phyloP scores from a whole-genome alignment of 1,284 basidiomycete species.

The Pascua guehoae region DNA sequence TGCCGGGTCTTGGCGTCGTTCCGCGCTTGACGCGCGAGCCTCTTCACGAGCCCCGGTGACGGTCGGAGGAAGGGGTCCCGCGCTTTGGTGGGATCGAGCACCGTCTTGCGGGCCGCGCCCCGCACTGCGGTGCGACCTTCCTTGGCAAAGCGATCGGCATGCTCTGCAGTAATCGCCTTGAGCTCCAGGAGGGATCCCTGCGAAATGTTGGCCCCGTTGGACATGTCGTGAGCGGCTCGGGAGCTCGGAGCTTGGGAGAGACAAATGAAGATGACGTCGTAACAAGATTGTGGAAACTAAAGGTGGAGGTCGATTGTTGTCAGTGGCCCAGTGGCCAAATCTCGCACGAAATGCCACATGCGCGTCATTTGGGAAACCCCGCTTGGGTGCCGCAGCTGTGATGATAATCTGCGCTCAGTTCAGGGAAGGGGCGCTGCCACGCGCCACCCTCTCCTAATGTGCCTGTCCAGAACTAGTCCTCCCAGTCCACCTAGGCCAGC shows the following conservation, averaged over 20 bases:
- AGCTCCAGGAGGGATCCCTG: conserved; percentile 42
- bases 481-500: no score
- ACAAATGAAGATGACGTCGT: no score
- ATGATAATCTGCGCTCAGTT: no score
- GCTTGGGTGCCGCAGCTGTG: no score
- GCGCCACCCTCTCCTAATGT: no score
- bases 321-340: no score
- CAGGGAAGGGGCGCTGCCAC: no score
- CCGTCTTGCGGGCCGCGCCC: conserved; percentile 21
- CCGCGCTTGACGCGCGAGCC: conserved; percentile 43
- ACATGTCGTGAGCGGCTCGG: neutral
- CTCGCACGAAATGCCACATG: no score
- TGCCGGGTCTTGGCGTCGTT: conserved; percentile 40
- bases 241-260: neutral
- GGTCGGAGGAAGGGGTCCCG: conserved; percentile 43
- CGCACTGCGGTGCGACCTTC: conserved; percentile 41
- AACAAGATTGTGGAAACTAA: neutral
- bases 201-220: conserved; percentile 25
- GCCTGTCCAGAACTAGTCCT: no score
- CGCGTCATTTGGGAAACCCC: no score
- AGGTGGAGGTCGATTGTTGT: neutral
- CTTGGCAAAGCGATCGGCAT: conserved; percentile 43
- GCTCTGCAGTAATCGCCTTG: conserved; percentile 47
- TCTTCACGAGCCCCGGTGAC: conserved; percentile 44
- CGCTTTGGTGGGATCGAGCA: conserved; percentile 20